Evolutionary conservation across 306 rosid genomes (phyloP).

Genomic region (Lathyrus tuberosus): DNA sequence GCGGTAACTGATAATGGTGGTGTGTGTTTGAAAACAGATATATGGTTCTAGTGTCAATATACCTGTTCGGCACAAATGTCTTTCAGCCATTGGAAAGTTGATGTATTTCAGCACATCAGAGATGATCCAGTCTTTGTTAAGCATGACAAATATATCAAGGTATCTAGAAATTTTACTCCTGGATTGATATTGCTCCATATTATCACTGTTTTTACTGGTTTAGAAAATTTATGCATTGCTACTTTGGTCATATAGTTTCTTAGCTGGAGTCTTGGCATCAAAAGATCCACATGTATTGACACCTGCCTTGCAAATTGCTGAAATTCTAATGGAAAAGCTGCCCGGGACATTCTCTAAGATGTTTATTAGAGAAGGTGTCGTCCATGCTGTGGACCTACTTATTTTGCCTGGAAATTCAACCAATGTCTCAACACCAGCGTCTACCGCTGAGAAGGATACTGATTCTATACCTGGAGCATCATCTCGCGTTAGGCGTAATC

Average conservation of each 20-base stretch:
- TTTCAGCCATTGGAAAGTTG: slow-evolving; percentile 88
- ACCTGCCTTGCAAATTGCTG: slow-evolving; percentile 97
- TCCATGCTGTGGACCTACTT: slow-evolving; percentile 97
- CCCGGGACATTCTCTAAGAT: slow-evolving; percentile 84
- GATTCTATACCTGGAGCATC: slow-evolving; percentile 69
- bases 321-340: slow-evolving; percentile 97
- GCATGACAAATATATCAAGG: slow-evolving; percentile 90
- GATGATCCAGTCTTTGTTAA: slow-evolving; percentile 88
- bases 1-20: slow-evolving; percentile 22
- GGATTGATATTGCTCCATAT: slow-evolving; percentile 26
- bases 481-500: slow-evolving; percentile 85
- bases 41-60: slow-evolving; percentile 98
- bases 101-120: slow-evolving; percentile 95
- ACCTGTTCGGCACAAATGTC: slow-evolving; percentile 94
- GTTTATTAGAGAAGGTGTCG: slow-evolving; percentile 95
- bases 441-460: slow-evolving; percentile 75
- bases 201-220: slow-evolving; percentile 11
- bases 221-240: slow-evolving; percentile 31
- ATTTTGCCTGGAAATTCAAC: slow-evolving; percentile 65
- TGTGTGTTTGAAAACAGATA: slow-evolving; percentile 57
- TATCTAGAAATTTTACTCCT: slow-evolving; percentile 40
- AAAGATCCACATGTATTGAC: slow-evolving; percentile 91
- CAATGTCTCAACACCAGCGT: slow-evolving; percentile 54
- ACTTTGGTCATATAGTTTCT: slow-evolving; percentile 61
- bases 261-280: slow-evolving; percentile 98